Evolutionary conservation across 2,329 filamentous ascomycete genomes (phyloP).

Genomic region (Ophiostoma quercus): DNA sequence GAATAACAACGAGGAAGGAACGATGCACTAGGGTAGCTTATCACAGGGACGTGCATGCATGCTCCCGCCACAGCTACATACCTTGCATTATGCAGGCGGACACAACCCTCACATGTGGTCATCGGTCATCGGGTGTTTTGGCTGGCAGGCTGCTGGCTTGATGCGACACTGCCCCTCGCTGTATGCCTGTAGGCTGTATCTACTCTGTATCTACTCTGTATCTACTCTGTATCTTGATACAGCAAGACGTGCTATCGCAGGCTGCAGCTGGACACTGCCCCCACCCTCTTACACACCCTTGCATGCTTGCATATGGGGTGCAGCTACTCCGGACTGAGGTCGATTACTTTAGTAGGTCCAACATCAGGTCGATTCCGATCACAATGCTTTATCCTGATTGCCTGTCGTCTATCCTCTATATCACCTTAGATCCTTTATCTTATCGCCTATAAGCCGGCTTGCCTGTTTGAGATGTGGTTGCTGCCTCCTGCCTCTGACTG

Average conservation of each 20-base stretch:
- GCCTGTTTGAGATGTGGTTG: not conserved
- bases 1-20: not conserved
- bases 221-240: not conserved
- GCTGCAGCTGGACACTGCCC: not conserved
- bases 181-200: not conserved
- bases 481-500: not conserved
- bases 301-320: not conserved
- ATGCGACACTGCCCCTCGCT: slow-evolving; percentile 4
- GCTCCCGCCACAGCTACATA: not conserved
- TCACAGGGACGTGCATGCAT: slow-evolving; percentile 3
- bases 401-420: not conserved
- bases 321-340: no score
- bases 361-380: not conserved
- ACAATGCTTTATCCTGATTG: not conserved
- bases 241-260: not conserved
- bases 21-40: not conserved
- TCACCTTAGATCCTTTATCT: not conserved
- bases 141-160: not conserved
- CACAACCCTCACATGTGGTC: not conserved
- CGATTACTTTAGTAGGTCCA: not conserved
- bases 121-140: slow-evolving; percentile 1
- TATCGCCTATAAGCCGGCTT: not conserved
- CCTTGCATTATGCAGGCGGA: not conserved
- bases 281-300: not conserved
- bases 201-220: no score